Evolutionary conservation across 2,329 filamentous ascomycete genomes (phyloP), one percentile per base, ranked within the genome.

Genomic region (Colletotrichum sublineola): DNA sequence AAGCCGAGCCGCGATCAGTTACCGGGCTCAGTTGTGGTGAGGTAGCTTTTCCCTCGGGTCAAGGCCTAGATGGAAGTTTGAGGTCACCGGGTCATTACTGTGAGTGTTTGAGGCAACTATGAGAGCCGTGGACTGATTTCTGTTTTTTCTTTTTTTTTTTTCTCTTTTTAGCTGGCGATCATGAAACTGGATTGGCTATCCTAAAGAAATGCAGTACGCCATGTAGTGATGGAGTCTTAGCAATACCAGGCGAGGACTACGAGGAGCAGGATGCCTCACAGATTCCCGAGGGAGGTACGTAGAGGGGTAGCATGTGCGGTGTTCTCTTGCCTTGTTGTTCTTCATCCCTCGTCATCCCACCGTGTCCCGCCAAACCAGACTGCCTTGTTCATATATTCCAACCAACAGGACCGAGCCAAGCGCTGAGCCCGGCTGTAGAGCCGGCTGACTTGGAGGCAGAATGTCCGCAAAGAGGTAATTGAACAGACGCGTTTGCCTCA

Each of bases 381-480:
- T 18, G 7, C 33, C 57, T 71, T 40, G 52, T 57, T 68, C 65
- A 68, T 50, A 53, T 68, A 18, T 44, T 38, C 15, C 44, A 15
- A 29, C 56, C 33, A 60, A 62, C 46, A 63, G 52, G 18, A n/a
- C 57, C 14, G 42, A 20, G 36, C 42, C 53, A 53, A 46, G 53
- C 44, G 38, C 8, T 31, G 40, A 12, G 24, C 18, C 44, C 9
- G 18, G 20, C 58, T 18, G 29, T 36, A n/a, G 44, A 64, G 2
- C 4, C 31, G 3, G 36, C 58, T 46, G 58, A 63, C 31, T 40
- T 71, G 12, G 58, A 71, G 31, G 53, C 53, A 9, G 61, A 20
- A 20, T 69, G 65, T 44, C 60, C 66, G 18, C 67, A 70, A 55
- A 56, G 55, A 73, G 70, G 67, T 65, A 65, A 33, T 61, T 65